Evolutionary conservation across 2,329 filamentous ascomycete genomes (phyloP), one percentile per base, ranked within the genome.

Genomic region (Aschersonia sp.): DNA sequence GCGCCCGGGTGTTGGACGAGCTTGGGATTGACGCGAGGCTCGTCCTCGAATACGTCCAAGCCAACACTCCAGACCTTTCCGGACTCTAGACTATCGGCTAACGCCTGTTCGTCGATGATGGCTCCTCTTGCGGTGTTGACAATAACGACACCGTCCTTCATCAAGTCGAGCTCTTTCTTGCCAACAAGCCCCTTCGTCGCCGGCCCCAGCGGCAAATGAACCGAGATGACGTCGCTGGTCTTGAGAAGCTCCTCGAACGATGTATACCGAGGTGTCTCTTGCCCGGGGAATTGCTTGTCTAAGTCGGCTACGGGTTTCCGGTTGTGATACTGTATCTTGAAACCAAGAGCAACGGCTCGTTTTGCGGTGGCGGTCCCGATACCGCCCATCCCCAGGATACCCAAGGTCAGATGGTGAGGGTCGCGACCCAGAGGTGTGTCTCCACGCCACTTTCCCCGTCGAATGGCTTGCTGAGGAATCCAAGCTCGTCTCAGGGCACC

Each of bases 401-500:
- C 76, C 65, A 43, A 70, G 67, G 47, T 76, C 61, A 85, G 83
- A 29, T 79, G 80, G 56, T 83, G 66, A 0, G 82, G 83, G 55
- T 86, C 81, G 55, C 81, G 79, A 2, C 81, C 82, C 3, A 71
- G 62, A 11, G 50, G 47, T 6, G 64, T 59, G 2, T 76, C 79
- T 50, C 71, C 70, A 31, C 58, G 54, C 75, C 79, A 87, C 43
- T 76, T 67, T 0, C 74, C 74, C 22, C 72, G 63, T 12, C 82
- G 71, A 8, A 85, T 65, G 3, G 72, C 70, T 5, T 68, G 55
- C 66, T 85, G 77, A 40, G 76, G 53, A 1, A 71, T 65, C 60
- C 83, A 83, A 61, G 83, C 80, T 49, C 76, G 75, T 35, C 83
- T 71, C 39, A 87, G 63, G 0, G 82, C 79, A 4, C 81, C 83